Conservation (phyloP, 441 rosid genomes). For the Breynia disticha region DNA sequence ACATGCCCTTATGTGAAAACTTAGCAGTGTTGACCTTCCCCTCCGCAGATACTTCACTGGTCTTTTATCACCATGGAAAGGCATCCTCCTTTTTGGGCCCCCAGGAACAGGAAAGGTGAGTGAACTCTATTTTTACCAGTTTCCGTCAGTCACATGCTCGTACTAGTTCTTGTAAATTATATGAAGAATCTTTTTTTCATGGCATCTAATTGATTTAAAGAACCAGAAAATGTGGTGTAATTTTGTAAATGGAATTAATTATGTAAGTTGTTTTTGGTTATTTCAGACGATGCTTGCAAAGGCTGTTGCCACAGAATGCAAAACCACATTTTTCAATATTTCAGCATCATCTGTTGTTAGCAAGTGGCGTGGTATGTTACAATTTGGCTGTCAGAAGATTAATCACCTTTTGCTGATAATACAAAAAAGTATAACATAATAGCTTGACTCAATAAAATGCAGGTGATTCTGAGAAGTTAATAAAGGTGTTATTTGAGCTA, state of each 20-base stretch:
- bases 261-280: conserved; percentile 10
- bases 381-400: not conserved
- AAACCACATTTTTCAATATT: conserved; percentile 94
- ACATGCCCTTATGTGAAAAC: no score
- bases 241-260: not conserved
- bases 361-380: conserved; percentile 87
- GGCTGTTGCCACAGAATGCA: conserved; percentile 98
- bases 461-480: conserved; percentile 95
- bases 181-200: no score
- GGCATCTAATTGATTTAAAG: no score
- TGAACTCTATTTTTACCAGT: not conserved
- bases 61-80: conserved; percentile 94
- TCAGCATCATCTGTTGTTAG: conserved; percentile 98
- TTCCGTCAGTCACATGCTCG: no score
- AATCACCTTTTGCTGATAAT: not conserved
- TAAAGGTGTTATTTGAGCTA: conserved; percentile 85
- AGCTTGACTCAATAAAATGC: conserved; percentile 15
- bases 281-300: conserved; percentile 96
- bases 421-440: conserved; percentile 7
- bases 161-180: no score
- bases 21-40: not conserved
- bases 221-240: not conserved
- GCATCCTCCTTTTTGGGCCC: conserved; percentile 96
- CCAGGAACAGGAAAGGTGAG: conserved; percentile 97
- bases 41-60: conserved; percentile 76